phyloP scores from a whole-genome alignment of 331 rosid species.

The Malus hybrid region DNA sequence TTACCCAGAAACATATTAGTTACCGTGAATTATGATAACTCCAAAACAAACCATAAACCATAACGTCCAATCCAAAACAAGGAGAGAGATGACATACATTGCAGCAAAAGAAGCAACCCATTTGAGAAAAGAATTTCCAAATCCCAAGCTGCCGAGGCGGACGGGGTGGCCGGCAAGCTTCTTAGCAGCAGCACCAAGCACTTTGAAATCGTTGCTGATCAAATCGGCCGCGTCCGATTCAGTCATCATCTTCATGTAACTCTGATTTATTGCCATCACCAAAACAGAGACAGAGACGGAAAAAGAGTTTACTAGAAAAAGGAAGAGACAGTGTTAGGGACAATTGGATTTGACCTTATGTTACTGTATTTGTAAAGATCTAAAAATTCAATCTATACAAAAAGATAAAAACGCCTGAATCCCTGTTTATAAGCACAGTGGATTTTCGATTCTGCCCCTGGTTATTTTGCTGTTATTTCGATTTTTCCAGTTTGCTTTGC shows the following conservation, averaged over 20 bases:
- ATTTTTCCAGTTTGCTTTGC: no score
- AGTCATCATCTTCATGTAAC: constrained; percentile 36
- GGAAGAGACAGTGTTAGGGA: no score
- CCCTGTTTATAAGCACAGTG: no score
- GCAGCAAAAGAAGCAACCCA: constrained; percentile 66
- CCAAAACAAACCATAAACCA: background rate
- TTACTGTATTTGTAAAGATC: no score
- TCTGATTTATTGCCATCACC: constrained; percentile 4
- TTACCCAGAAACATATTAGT: background rate
- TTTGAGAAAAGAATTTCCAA: constrained; percentile 50
- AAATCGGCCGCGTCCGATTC: constrained; percentile 30
- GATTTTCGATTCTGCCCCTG: no score
- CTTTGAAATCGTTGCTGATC: constrained; percentile 52
- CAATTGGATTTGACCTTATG: no score
- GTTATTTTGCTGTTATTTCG: no score
- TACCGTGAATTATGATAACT: background rate
- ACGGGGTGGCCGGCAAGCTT: constrained; percentile 48
- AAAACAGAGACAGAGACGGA: no score
- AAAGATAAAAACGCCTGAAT: no score
- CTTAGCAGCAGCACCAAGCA: constrained; percentile 31
- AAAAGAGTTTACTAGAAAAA: no score
- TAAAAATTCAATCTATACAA: no score
- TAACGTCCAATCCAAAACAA: background rate
- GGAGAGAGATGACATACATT: constrained; percentile 31
- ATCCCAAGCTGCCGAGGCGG: constrained; percentile 50